Evolutionary conservation across 192 early-diverging fungal genomes (phyloP), one percentile per base, ranked within the genome.

Genomic region (Phycomyces blakesleeanus): DNA sequence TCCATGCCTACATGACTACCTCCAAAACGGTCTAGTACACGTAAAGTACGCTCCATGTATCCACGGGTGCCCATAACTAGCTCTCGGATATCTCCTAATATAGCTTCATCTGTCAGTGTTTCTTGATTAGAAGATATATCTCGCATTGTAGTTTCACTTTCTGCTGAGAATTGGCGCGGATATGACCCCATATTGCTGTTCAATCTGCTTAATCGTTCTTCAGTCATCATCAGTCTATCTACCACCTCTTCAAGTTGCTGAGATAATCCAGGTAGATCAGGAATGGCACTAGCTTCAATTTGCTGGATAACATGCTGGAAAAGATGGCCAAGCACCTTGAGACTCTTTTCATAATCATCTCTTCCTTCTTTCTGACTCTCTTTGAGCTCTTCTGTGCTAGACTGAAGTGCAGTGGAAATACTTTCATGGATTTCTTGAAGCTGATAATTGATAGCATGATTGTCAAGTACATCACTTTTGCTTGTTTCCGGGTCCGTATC

Each of bases 31-130:
- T 66, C 59, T 2, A 73, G 25, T 16, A 73, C 51, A 22, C 55
- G 49, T 0, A 66, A n/a, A 25, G 47, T 63, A 34, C 64, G 64
- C 22, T 65, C 66, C 71, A 73, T 73, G 49, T 67, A 73, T 1
- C 22, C 34, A 14, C 66, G 65, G 9, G 71, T 73, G 20, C 21
- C 38, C 29, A 62, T 26, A 5, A 69, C 54, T 7, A 69, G 39
- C 7, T 61, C 24, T 20, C 54, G 40, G 18, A 47, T 18, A 47
- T 47, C 44, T 7, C 18, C 44, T 47, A 18, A n/a, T 7, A 11
- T 47, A 12, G 44, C 12, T 12, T 47, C 44, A 3, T 47, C 44
- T 12, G 44, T 2, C 29, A 34, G 29, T 34, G 29, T 34, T 34
- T 7, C 29, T 34, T 2, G 29, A 34, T 34, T 34, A 34, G 29